Conservation (phyloP, 2,329 filamentous ascomycete genomes). For the Neonectria ditissima region DNA sequence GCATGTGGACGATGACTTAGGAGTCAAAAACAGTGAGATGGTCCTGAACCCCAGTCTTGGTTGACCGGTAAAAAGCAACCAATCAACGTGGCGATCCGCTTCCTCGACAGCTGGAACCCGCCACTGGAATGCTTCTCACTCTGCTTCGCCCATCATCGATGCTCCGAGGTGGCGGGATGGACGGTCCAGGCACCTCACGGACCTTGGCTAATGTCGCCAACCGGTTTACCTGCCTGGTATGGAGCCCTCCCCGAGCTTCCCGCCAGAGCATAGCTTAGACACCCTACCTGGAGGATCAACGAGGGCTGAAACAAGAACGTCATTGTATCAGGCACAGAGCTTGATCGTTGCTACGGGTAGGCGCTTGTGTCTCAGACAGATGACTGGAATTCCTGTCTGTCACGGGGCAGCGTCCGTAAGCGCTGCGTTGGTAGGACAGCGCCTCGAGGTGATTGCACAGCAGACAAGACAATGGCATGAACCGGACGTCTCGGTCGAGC, state of each 20-base stretch:
- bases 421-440: conserved; percentile 12
- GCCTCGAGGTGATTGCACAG: conserved; percentile 6
- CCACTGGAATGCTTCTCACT: conserved; percentile 13
- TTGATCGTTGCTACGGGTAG: conserved; percentile 8
- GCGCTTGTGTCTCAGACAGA: conserved; percentile 3
- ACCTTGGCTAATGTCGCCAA: conserved; percentile 1
- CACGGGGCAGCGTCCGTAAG: conserved; percentile 26
- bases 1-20: background rate
- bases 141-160: background rate
- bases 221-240: conserved; percentile 17
- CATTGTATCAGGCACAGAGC: conserved; percentile 18
- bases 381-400: conserved; percentile 23
- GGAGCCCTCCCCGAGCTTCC: conserved; percentile 15
- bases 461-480: conserved; percentile 14
- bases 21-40: background rate
- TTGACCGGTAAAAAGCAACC: conserved; percentile 13
- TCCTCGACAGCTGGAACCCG: background rate
- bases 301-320: conserved; percentile 19
- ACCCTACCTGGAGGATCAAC: background rate
- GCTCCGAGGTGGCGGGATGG: background rate
- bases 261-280: conserved; percentile 14
- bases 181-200: background rate
- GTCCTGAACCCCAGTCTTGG: conserved; percentile 7
- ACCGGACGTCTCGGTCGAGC: conserved; percentile 8
- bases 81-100: conserved; percentile 10